Conservation (phyloP, 169 alveolate genomes). For the Cryptosporidium meleagridis region DNA sequence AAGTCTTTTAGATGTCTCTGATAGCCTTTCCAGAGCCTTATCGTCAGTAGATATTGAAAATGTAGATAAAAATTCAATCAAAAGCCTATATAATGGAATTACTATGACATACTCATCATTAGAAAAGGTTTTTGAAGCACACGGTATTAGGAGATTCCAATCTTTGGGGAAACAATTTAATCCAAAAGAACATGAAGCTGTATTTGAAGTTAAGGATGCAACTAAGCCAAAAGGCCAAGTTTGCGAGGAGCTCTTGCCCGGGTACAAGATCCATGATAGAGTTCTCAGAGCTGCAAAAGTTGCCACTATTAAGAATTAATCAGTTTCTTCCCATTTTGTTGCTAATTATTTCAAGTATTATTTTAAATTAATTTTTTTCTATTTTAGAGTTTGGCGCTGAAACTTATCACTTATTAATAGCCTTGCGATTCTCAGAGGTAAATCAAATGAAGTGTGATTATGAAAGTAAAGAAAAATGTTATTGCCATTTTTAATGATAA, state of each 20-base stretch:
- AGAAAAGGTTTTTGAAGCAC: conserved; percentile 77
- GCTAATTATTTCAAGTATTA: background rate
- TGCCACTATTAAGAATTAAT: conserved; percentile 80
- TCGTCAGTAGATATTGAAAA: conserved; percentile 71
- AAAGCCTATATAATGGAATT: conserved; percentile 80
- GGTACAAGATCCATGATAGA: conserved; percentile 85
- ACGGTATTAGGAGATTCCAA: conserved; percentile 79
- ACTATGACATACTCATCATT: conserved; percentile 80
- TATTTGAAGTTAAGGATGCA: conserved; percentile 80
- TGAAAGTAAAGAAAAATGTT: conserved; percentile 19
- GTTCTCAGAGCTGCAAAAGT: conserved; percentile 86
- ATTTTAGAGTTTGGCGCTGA: background rate
- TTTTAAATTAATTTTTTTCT: too few relatives aligned
- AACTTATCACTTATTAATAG: background rate
- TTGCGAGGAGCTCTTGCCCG: conserved; percentile 81
- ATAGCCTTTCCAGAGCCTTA: conserved; percentile 84
- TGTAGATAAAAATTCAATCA: conserved; percentile 73
- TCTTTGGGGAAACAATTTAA: conserved; percentile 84
- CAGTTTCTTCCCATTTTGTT: background rate
- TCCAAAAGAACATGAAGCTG: conserved; percentile 87
- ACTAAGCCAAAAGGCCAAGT: conserved; percentile 80
- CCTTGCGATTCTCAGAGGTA: background rate
- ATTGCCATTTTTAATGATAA: conserved; percentile 30
- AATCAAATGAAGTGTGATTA: background rate
- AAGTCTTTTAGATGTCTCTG: conserved; percentile 85